A percentile compares a stretch with the other conserved stretches of the same genome.
Evolutionary conservation across 2,329 filamentous ascomycete species (phyloP).

Genomic region (Nemania abortiva): DNA sequence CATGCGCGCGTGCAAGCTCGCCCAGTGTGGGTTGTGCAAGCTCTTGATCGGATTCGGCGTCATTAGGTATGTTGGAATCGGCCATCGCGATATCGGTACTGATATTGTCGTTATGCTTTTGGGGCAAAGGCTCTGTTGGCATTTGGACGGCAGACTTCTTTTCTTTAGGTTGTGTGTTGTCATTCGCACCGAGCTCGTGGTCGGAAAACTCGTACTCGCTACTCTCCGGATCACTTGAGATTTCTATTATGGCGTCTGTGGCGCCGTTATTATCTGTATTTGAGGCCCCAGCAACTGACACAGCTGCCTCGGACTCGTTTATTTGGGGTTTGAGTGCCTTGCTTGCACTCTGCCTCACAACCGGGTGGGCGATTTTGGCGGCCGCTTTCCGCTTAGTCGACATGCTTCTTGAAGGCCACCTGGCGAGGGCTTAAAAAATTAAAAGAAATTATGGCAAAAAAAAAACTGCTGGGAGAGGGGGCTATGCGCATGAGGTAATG

Average conservation of each 20-base stretch:
- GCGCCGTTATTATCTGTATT: slow-evolving; percentile 51
- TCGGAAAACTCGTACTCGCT: slow-evolving; percentile 62
- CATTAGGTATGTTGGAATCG: slow-evolving; percentile 47
- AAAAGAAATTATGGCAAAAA: slow-evolving; percentile 11
- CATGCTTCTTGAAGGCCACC: slow-evolving; percentile 53
- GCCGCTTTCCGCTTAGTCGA: slow-evolving; percentile 72
- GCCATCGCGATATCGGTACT: slow-evolving; percentile 50
- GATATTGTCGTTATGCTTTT: slow-evolving; percentile 45
- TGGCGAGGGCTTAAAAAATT: background rate
- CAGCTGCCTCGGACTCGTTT: slow-evolving; percentile 69
- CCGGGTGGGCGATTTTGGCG: slow-evolving; percentile 67
- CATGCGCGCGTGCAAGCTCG: slow-evolving; percentile 80
- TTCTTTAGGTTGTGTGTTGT: slow-evolving; percentile 21
- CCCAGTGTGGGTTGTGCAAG: slow-evolving; percentile 79
- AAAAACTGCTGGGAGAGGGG: background rate
- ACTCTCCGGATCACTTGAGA: slow-evolving; percentile 67
- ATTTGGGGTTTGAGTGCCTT: slow-evolving; percentile 62
- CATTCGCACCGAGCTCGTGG: slow-evolving; percentile 53
- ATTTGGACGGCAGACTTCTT: slow-evolving; percentile 26
- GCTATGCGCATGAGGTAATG: slow-evolving; percentile 6
- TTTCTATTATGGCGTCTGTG: slow-evolving; percentile 63
- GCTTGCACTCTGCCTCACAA: slow-evolving; percentile 66
- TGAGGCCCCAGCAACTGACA: slow-evolving; percentile 59
- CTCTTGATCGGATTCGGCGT: slow-evolving; percentile 61
- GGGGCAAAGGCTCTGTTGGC: slow-evolving; percentile 38